These are phyloP conservation scores for Phaeodactylum tricornutum DNA, from an alignment of 108 stramenopile species.

Conservation along the genomic window DNA sequence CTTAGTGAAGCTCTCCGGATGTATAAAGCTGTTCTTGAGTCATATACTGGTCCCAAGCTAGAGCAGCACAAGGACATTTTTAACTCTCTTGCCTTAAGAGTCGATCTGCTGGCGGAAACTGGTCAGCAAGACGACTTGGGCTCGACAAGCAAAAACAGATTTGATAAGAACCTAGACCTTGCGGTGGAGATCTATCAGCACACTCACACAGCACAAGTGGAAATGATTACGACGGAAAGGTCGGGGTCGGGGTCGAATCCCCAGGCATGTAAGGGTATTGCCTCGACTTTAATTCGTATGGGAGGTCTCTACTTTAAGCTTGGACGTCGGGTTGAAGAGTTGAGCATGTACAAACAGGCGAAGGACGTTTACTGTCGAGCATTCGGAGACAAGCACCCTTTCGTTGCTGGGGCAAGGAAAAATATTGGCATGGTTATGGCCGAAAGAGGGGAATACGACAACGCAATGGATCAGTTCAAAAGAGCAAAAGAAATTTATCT, in stretches of 20 bases:
- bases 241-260: slow-evolving; percentile 6
- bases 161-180: slow-evolving; percentile 37
- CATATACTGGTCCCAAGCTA: slow-evolving; percentile 13
- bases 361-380: slow-evolving; percentile 42
- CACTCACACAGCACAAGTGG: slow-evolving; percentile 34
- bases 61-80: slow-evolving; percentile 50
- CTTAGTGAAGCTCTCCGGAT: slow-evolving; percentile 48
- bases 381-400: slow-evolving; percentile 52
- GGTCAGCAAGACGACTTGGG: not conserved
- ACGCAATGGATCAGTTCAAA: slow-evolving; percentile 53
- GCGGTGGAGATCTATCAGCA: slow-evolving; percentile 52
- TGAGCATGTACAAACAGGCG: slow-evolving; percentile 54
- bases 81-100: slow-evolving; percentile 42
- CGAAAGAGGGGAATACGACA: slow-evolving; percentile 57
- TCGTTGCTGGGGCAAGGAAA: slow-evolving; percentile 69
- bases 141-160: not conserved
- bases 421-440: slow-evolving; percentile 81
- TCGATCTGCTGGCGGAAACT: slow-evolving; percentile 20
- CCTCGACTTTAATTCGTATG: slow-evolving; percentile 63
- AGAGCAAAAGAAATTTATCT: slow-evolving; percentile 52
- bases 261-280: slow-evolving; percentile 23
- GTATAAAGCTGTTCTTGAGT: slow-evolving; percentile 40
- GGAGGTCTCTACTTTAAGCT: slow-evolving; percentile 71
- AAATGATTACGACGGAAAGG: slow-evolving; percentile 1
- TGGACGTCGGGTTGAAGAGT: slow-evolving; percentile 53